Conservation (phyloP, 805 yeast species). For the Hanseniaspora thailandica region DNA sequence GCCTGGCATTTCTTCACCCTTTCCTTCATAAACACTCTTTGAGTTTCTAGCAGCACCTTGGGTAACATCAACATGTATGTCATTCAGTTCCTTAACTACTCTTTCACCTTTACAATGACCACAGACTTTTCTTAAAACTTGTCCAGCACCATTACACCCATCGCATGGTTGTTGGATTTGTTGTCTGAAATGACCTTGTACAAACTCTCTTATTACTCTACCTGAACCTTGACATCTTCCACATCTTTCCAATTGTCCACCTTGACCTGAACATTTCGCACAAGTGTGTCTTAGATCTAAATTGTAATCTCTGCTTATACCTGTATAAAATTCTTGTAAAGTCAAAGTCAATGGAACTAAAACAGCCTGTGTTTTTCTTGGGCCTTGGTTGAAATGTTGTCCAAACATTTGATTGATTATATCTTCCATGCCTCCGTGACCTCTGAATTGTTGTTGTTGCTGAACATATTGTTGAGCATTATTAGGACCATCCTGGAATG, state of each 20-base stretch:
- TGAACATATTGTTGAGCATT: constrained; percentile 17
- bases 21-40: constrained; percentile 51
- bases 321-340: constrained; percentile 57
- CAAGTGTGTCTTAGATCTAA: constrained; percentile 67
- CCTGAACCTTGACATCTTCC: constrained; percentile 67
- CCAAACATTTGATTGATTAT: constrained; percentile 30
- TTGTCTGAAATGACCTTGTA: constrained; percentile 84
- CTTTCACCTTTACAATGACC: constrained; percentile 58
- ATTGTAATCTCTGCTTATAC: constrained; percentile 48
- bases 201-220: constrained; percentile 48
- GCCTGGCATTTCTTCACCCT: constrained; percentile 78
- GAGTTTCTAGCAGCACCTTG: constrained; percentile 61
- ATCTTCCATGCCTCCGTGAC: constrained; percentile 27
- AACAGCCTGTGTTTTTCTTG: constrained; percentile 51
- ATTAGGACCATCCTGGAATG: constrained; percentile 40
- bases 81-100: constrained; percentile 43
- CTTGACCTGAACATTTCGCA: constrained; percentile 68
- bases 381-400: constrained; percentile 32
- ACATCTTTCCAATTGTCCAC: constrained; percentile 62
- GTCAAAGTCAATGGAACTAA: constrained; percentile 45
- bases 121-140: constrained; percentile 53
- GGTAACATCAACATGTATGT: constrained; percentile 48
- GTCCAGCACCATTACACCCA: constrained; percentile 68
- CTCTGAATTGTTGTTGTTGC: constrained; percentile 31
- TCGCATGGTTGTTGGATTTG: constrained; percentile 72